A percentile compares a stretch with the other conserved stretches of the same genome.
Evolutionary conservation across 495 filamentous ascomycete genomes (phyloP).

Genomic region (Penicillium bovifimosum): DNA sequence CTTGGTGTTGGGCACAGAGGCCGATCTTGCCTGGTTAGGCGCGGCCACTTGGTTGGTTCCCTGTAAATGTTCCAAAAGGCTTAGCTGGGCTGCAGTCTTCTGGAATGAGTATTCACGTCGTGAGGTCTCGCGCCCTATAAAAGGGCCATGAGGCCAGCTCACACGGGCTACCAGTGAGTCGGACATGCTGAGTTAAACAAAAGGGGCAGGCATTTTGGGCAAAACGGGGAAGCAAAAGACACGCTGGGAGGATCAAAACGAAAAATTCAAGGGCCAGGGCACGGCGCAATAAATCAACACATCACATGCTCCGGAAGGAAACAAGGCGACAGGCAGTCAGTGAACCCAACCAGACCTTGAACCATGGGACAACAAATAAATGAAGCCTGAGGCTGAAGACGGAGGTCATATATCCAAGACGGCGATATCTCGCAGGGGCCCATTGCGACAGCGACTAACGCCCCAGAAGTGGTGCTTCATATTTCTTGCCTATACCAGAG

Average conservation of each 20-base stretch:
- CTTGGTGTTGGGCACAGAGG: conserved; percentile 28
- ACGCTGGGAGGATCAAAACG: background rate
- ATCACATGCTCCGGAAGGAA: conserved; percentile 7
- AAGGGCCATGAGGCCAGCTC: conserved; percentile 8
- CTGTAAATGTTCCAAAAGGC: conserved; percentile 33
- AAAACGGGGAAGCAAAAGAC: background rate
- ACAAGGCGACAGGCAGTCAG: background rate
- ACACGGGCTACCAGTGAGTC: conserved; percentile 3
- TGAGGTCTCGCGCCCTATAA: conserved; percentile 4
- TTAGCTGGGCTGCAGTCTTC: conserved; percentile 35
- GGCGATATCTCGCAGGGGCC: background rate
- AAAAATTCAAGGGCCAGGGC: background rate
- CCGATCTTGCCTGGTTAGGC: conserved; percentile 25
- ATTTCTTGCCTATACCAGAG: background rate
- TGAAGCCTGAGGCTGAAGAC: background rate
- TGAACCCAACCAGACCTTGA: background rate
- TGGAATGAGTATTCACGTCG: conserved; percentile 7
- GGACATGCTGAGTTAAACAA: background rate
- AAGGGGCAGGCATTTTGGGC: conserved; percentile 12
- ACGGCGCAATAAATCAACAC: background rate
- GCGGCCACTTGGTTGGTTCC: conserved; percentile 21
- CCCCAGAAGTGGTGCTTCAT: background rate
- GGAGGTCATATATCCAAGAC: background rate
- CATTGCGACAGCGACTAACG: conserved; percentile 1
- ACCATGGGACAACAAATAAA: background rate